These are phyloP conservation scores for Melampsora larici-populina DNA, from an alignment of 1,284 basidiomycete genomes.

Conservation along the genomic window DNA sequence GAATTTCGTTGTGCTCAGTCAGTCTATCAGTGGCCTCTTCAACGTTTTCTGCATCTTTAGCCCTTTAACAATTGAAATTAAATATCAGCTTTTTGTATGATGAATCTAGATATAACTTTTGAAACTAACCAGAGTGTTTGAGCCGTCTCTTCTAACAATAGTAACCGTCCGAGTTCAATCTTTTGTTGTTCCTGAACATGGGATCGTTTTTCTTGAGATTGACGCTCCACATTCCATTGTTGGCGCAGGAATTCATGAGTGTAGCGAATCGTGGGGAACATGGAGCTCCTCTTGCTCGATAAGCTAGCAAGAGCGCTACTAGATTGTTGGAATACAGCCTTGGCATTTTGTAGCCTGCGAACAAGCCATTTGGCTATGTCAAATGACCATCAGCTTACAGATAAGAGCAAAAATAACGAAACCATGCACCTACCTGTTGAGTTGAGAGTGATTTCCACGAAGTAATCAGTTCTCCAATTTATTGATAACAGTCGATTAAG, in stretches of 20 bases:
- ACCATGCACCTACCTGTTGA: neutral
- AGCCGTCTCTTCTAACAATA: neutral
- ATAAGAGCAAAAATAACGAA: neutral
- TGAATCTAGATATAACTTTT: too few species aligned
- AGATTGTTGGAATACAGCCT: neutral
- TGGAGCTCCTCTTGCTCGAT: neutral
- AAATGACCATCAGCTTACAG: neutral
- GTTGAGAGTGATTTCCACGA: neutral
- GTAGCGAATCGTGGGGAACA: neutral
- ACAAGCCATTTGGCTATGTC: neutral
- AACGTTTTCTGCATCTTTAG: too few species aligned
- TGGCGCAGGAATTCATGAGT: neutral
- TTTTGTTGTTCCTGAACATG: neutral
- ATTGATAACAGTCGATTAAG: conserved; percentile 1
- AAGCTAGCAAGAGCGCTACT: neutral
- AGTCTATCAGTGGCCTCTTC: too few species aligned
- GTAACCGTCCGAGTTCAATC: conserved; percentile 7
- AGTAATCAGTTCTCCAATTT: neutral
- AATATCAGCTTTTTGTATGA: too few species aligned
- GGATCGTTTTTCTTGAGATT: neutral
- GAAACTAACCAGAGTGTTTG: neutral
- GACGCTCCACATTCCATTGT: conserved; percentile 2
- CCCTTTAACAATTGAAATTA: too few species aligned
- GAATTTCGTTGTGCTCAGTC: too few species aligned
- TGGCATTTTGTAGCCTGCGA: neutral